Percentiles rank a stretch among this genome's conserved stretches.
Evolutionary conservation across 495 filamentous ascomycete genomes (phyloP).

Genomic region (Trichoderma asperelloides): DNA sequence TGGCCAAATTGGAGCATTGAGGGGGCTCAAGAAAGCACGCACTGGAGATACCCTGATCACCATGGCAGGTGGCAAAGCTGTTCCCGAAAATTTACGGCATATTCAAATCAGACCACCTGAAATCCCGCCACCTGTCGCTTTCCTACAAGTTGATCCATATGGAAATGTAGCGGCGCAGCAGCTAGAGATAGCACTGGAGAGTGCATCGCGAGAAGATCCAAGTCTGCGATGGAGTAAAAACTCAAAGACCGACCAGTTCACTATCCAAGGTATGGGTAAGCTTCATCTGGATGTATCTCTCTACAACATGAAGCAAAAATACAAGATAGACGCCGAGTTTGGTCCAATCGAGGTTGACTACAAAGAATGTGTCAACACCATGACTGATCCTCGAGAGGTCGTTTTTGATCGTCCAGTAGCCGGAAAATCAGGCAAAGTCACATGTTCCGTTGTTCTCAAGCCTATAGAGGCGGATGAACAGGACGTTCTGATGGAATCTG

Average conservation of each 20-base stretch:
- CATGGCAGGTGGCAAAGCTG: constrained; percentile 43
- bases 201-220: constrained; percentile 86
- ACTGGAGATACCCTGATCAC: constrained; percentile 89
- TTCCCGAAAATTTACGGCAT: constrained; percentile 56
- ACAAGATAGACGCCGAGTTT: constrained; percentile 80
- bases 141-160: constrained; percentile 82
- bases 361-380: constrained; percentile 60
- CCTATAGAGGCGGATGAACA: constrained; percentile 44
- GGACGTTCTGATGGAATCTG: constrained; percentile 22
- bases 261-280: constrained; percentile 93
- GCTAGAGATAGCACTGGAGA: constrained; percentile 61
- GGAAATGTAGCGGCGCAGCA: constrained; percentile 68
- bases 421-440: constrained; percentile 68
- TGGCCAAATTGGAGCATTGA: constrained; percentile 94
- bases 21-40: constrained; percentile 77
- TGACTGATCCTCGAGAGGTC: constrained; percentile 44
- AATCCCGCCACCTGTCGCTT: constrained; percentile 91
- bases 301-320: constrained; percentile 77
- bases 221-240: constrained; percentile 79
- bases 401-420: constrained; percentile 71
- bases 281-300: constrained; percentile 94
- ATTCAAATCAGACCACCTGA: constrained; percentile 82
- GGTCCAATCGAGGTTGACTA: constrained; percentile 95
- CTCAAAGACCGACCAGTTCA: constrained; percentile 86
- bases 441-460: constrained; percentile 58